Evolutionary conservation across 2,329 filamentous ascomycete species (phyloP), one percentile per base, ranked within the genome.

Genomic region (Penicillium frequentans): DNA sequence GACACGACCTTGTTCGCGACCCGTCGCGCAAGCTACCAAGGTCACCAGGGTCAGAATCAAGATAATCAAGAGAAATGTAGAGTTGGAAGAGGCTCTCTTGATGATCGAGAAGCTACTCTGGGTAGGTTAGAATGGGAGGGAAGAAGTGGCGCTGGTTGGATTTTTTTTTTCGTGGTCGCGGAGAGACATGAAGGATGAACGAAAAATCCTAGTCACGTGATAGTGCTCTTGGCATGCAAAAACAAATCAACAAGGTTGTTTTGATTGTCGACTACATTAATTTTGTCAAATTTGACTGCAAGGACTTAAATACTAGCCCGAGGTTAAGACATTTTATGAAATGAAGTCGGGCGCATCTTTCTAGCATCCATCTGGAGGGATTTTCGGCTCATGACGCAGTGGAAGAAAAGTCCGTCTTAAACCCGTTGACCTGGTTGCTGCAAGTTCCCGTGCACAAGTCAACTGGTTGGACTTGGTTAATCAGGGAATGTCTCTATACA

Each of bases 1-100:
- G 59, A 64, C 61, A 65, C 61, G 60, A 55, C 56, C 24, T 54
- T 44, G 52, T 52, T 59, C 61, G 62, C 59, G 64, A 65, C 48
- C 53, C 44, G 62, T 60, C 59, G 64, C 61, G 62, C 57, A 39
- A 50, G 35, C 35, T 52, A 58, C 52, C 16, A 54, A 27, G 29
- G n/a, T 49, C 31, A 54, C 51, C 46, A 48, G 42, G 35, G 44
- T 49, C 47, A 52, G 42, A 24, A 23, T 26, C 21, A 33, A 59
- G 46, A n/a, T 14, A 4, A 47, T 24, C 6, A 35, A 37, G 31
- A 24, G 11, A 24, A 21, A 49, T 33, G 8, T 14, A 14, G 16
- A 19, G n/a, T 23, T 13, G 4, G 11, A 42, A 42, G 19, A 21
- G 39, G 19, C 19, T 49, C 21, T 45, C 21, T 52, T 48, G 42